A percentile compares a stretch with the other conserved stretches of the same genome.
Evolutionary conservation across 1,139 yeast species (phyloP).

Genomic region (Fermentozyma sake): DNA sequence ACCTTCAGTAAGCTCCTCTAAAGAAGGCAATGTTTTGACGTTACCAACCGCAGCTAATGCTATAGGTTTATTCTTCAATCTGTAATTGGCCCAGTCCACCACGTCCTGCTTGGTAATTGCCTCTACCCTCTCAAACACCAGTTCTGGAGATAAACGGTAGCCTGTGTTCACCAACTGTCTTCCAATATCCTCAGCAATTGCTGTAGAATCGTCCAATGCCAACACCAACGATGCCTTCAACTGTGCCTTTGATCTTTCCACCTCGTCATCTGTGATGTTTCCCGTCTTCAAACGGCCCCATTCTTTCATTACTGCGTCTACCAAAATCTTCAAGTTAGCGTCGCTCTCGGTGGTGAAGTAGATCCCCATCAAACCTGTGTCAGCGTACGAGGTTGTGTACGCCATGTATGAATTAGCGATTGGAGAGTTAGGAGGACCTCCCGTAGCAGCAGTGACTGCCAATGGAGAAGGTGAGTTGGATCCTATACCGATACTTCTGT

Average conservation of each 20-base stretch:
- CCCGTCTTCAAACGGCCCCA: slow-evolving; percentile 86
- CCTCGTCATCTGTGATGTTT: slow-evolving; percentile 74
- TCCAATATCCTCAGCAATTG: slow-evolving; percentile 96
- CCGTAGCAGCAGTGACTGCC: slow-evolving; percentile 70
- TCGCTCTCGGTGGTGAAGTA: slow-evolving; percentile 80
- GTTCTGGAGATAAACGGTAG: slow-evolving; percentile 83
- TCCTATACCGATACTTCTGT: slow-evolving; percentile 79
- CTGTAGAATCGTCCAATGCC: slow-evolving; percentile 91
- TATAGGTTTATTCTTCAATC: slow-evolving; percentile 72
- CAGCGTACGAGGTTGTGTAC: slow-evolving; percentile 94
- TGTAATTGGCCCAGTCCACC: slow-evolving; percentile 82
- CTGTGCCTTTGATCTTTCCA: slow-evolving; percentile 91
- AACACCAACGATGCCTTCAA: slow-evolving; percentile 85
- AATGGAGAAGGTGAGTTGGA: slow-evolving; percentile 72
- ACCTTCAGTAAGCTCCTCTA: slow-evolving; percentile 43
- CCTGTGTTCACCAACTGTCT: slow-evolving; percentile 96
- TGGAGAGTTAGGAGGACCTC: slow-evolving; percentile 46
- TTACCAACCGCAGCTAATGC: slow-evolving; percentile 92
- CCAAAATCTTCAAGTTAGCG: slow-evolving; percentile 59
- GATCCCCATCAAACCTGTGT: slow-evolving; percentile 96
- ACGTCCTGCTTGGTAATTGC: slow-evolving; percentile 76
- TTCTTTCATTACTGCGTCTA: slow-evolving; percentile 75
- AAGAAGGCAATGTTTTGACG: slow-evolving; percentile 58
- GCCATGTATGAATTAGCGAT: slow-evolving; percentile 94
- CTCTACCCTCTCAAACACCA: slow-evolving; percentile 82